phyloP scores from a whole-genome alignment of 257 asterid species.

The Oldenlandia corymbosa region DNA sequence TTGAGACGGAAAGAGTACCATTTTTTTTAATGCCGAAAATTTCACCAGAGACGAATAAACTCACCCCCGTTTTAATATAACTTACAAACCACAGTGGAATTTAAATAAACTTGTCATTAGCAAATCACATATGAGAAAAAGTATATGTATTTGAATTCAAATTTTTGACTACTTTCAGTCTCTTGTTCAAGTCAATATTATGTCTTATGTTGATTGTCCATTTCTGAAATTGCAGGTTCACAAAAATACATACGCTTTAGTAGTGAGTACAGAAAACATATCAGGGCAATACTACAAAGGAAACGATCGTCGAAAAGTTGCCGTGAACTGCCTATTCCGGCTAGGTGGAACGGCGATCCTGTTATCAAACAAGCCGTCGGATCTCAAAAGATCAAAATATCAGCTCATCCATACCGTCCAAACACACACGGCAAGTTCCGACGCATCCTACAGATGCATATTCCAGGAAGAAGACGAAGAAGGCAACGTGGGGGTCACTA shows the following conservation, averaged over 20 bases:
- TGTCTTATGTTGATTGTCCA: too few species aligned
- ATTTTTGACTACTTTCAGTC: too few species aligned
- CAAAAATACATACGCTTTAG: slow-evolving; percentile 37
- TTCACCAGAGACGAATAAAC: too few species aligned
- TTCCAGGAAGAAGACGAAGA: slow-evolving; percentile 39
- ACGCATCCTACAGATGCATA: slow-evolving; percentile 39
- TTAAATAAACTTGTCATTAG: too few species aligned
- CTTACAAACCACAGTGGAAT: too few species aligned
- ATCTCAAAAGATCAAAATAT: slow-evolving; percentile 38
- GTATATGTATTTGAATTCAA: too few species aligned
- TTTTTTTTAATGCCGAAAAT: too few species aligned
- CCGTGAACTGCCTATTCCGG: slow-evolving; percentile 44
- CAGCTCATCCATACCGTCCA: slow-evolving; percentile 43
- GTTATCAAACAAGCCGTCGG: slow-evolving; percentile 38
- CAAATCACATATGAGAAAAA: too few species aligned
- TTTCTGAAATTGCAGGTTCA: too few species aligned
- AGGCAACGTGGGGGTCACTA: slow-evolving; percentile 36
- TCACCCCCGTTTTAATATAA: too few species aligned
- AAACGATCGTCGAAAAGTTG: slow-evolving; percentile 34
- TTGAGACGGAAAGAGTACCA: too few species aligned
- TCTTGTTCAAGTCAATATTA: too few species aligned
- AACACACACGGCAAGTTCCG: slow-evolving; percentile 47
- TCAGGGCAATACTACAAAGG: slow-evolving; percentile 45
- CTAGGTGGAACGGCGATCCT: slow-evolving; percentile 54
- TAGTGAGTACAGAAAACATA: slow-evolving; percentile 54